phyloP scores from a whole-genome alignment of 768 basidiomycete species.

The Podaxis sp. region DNA sequence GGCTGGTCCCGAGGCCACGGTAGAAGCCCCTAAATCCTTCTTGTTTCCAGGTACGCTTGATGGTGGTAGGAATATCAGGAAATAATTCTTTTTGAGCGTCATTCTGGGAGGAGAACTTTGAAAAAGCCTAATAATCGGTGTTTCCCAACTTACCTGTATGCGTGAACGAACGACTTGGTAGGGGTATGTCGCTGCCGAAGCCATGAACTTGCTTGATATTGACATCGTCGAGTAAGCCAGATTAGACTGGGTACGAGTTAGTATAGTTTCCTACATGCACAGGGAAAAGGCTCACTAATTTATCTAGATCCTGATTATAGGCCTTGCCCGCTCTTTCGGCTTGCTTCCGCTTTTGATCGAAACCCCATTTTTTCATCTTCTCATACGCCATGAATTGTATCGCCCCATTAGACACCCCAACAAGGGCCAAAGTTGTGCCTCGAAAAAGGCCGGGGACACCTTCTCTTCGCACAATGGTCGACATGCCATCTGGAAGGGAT shows the following conservation, averaged over 20 bases:
- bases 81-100: conserved; percentile 67
- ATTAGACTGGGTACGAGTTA: conserved; percentile 64
- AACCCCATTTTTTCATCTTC: conserved; percentile 90
- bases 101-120: conserved; percentile 45
- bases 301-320: conserved; percentile 77
- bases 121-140: neutral
- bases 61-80: conserved; percentile 80
- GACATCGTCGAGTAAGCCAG: conserved; percentile 90
- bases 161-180: conserved; percentile 96
- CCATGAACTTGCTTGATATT: conserved; percentile 83
- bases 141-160: conserved; percentile 67
- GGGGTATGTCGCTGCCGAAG: conserved; percentile 87
- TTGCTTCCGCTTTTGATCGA: conserved; percentile 70
- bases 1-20: conserved; percentile 91
- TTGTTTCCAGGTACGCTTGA: conserved; percentile 75
- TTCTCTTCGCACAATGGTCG: conserved; percentile 68
- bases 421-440: conserved; percentile 83
- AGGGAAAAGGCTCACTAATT: conserved; percentile 61
- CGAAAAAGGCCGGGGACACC: conserved; percentile 81
- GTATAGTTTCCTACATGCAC: neutral
- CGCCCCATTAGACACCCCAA: conserved; percentile 94
- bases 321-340: conserved; percentile 58
- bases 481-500: conserved; percentile 54
- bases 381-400: conserved; percentile 97
- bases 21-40: conserved; percentile 90